phyloP scores from a whole-genome alignment of 2,329 filamentous ascomycete genomes.

The Shiraia bambusicola region DNA sequence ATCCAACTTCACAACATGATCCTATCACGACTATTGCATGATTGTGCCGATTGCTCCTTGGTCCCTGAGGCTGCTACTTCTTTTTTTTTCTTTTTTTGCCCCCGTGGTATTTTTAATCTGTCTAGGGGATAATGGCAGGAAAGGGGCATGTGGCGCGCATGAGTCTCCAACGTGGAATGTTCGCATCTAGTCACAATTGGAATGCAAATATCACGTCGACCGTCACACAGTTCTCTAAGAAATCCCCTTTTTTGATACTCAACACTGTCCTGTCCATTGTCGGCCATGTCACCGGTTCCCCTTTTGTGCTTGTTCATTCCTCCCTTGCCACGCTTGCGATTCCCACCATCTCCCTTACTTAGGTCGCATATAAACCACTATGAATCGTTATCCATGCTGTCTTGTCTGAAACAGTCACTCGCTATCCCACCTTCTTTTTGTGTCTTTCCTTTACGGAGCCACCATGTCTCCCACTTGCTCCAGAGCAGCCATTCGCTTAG shows the following conservation, averaged over 20 bases:
- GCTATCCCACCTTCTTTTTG: conserved; percentile 1
- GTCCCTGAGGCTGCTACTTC: too few species aligned
- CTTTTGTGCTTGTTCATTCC: conserved; percentile 10
- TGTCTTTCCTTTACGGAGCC: conserved; percentile 10
- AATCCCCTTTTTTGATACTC: conserved; percentile 7
- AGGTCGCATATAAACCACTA: conserved; percentile 14
- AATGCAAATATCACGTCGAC: conserved; percentile 13
- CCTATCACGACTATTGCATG: background rate
- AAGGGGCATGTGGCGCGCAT: conserved; percentile 11
- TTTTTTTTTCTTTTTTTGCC: too few species aligned
- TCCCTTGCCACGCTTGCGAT: conserved; percentile 14
- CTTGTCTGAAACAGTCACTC: conserved; percentile 3
- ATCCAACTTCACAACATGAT: background rate
- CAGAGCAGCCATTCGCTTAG: conserved; percentile 7
- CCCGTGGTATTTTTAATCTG: background rate
- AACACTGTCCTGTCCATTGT: conserved; percentile 15
- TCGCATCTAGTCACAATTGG: conserved; percentile 2
- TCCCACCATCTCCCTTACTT: conserved; percentile 11
- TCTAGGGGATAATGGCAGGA: background rate
- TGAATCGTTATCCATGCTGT: background rate
- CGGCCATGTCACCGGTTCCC: conserved; percentile 7
- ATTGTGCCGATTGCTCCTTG: background rate
- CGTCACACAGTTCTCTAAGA: conserved; percentile 7
- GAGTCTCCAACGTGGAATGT: conserved; percentile 15
- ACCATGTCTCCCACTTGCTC: conserved; percentile 10